Base-by-base conservation (phyloP, 2,329 filamentous ascomycete species). In the Talaromyces sp. region DNA sequence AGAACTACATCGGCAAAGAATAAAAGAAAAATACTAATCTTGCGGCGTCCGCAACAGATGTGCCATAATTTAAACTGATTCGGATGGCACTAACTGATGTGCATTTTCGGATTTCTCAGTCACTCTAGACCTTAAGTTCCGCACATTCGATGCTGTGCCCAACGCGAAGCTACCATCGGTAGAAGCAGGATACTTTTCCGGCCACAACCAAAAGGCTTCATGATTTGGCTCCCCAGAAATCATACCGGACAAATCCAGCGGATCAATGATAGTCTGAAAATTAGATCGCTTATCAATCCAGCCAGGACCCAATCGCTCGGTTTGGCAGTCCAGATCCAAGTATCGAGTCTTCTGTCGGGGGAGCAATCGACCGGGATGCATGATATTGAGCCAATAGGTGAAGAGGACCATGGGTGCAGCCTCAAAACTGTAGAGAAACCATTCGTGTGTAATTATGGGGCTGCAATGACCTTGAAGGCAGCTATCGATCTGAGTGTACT, bases 391-490 rank as follows among this genome's bases (percentile, higher is more conserved):
- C 72, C 72, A 76, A 25, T 67, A 71, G 1, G 72, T 74, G 28
- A 71, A 76, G 1, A 77, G 57, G 14, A 75, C 65, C 69, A 77
- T 76, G 0, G 71, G 72, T 0, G 72, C 73, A 1, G 71, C 71
- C 60, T 77, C 75, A 59, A 77, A 76, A 12, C 66, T 70, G 62
- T 72, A 77, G 7, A 77, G 63, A 33, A 71, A 77, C 75, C 75
- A 77, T 50, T 77, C 75, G 25, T 76, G 65, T 16, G 64, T 69
- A 9, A 71, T 65, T 11, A 75, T 65, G 1, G 37, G n/a, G 8
- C 46, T 54, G 50, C 60, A 61, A 31, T 48, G 11, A 1, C 60
- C 56, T 39, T 67, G 62, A 39, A 66, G 60, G 25, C 58, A 57
- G 39, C 70, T 73, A 16, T 62, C 64, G 23, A 69, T 42, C 1